Evolutionary conservation across 2,329 filamentous ascomycete species (phyloP).

Genomic region (Aureobasidium sp.): DNA sequence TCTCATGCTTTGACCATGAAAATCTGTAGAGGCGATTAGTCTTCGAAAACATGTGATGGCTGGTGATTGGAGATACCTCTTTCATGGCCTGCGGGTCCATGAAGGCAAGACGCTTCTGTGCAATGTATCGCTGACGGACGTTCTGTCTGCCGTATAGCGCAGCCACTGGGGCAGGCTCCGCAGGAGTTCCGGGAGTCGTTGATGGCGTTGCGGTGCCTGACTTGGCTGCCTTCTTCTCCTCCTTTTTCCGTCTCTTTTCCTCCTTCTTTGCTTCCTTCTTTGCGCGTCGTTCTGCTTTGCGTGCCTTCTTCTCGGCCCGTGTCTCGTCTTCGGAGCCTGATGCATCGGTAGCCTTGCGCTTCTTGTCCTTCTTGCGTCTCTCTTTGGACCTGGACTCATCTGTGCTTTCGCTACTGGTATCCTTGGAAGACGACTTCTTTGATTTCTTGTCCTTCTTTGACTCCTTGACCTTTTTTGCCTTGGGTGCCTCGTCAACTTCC

Average conservation of each 20-base stretch:
- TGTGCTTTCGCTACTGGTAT: slow-evolving; percentile 17
- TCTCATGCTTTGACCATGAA: slow-evolving; percentile 57
- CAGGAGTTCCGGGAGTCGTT: slow-evolving; percentile 3
- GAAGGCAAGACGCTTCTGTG: slow-evolving; percentile 77
- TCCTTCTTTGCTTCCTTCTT: slow-evolving; percentile 49
- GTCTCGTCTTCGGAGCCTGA: slow-evolving; percentile 17
- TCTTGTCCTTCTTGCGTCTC: slow-evolving; percentile 25
- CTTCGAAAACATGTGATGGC: slow-evolving; percentile 19
- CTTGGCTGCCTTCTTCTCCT: slow-evolving; percentile 32
- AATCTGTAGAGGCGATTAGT: slow-evolving; percentile 42
- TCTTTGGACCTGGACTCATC: slow-evolving; percentile 16
- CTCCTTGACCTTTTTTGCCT: slow-evolving; percentile 22
- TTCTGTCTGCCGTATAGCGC: slow-evolving; percentile 51
- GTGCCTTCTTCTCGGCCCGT: slow-evolving; percentile 23
- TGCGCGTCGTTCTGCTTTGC: slow-evolving; percentile 39
- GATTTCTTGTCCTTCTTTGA: slow-evolving; percentile 32
- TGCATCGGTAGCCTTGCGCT: slow-evolving; percentile 19
- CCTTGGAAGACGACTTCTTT: slow-evolving; percentile 30
- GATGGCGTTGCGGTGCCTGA: slow-evolving; percentile 15
- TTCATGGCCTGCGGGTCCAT: slow-evolving; percentile 76
- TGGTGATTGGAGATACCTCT: slow-evolving; percentile 51
- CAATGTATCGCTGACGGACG: slow-evolving; percentile 74
- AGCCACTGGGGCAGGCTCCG: slow-evolving; percentile 18
- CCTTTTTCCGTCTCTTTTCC: slow-evolving; percentile 40
- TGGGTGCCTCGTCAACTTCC: slow-evolving; percentile 23